Evolutionary conservation across 2,329 filamentous ascomycete genomes (phyloP), one percentile per base, ranked within the genome.

Genomic region (Cytospora piceae): DNA sequence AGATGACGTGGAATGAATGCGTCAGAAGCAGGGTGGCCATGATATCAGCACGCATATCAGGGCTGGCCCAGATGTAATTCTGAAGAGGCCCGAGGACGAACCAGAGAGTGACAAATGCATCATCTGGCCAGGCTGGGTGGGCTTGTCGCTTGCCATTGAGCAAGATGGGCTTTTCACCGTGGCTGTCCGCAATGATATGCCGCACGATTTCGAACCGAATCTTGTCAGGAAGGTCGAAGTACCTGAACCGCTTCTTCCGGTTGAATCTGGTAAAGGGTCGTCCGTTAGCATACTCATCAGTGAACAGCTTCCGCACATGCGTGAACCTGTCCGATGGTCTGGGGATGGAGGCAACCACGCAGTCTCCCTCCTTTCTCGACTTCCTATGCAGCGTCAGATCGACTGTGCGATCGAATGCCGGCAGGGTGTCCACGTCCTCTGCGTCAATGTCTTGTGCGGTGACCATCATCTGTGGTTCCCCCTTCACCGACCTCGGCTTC

Each of bases 1-100:
- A 74, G 1, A 77, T 74, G 27, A 76, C 71, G 63, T 82, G 80
- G 29, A 82, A 78, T 12, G 69, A 71, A 22, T 74, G 71, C 3
- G 70, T 70, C 27, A 74, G 71, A 8, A 82, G 73, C 2, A 81
- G 69, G 0, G 75, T 63, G 2, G 77, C 67, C 34, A 81, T 69
- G 0, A 80, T 29, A 46, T 80, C 78, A 5, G 76, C 74, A 8
- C 76, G 74, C 63, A 81, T 74, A 5, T 67, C 72, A 27, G 76
- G 77, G 14, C 73, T 78, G 8, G 76, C 74, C n/a, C 65, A 59
- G 0, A 76, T 60, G 46, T 74, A 78, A 0, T 67, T 32, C 0
- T 61, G 42, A 7, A 79, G 58, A 1, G 70, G 68, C 0, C 58
- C 27, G 1, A 78, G 69, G 0, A 74, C 72, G 0, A 68, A 63